phyloP scores from a whole-genome alignment of 768 basidiomycete genomes.

The Erythrobasidium yunnanense region DNA sequence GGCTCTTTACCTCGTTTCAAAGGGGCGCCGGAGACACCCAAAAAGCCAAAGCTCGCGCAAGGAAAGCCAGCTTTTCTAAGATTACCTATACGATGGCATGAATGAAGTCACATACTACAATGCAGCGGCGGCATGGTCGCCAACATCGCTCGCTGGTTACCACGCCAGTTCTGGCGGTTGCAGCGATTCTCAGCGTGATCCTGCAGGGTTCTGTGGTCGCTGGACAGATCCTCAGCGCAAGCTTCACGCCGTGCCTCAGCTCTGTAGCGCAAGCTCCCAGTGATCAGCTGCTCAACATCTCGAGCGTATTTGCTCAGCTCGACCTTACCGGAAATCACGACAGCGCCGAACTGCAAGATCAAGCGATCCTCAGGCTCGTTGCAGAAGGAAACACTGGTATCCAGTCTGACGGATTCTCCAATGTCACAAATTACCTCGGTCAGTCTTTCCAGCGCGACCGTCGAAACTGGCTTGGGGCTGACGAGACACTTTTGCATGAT shows the following conservation, averaged over 20 bases:
- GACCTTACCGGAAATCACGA: not conserved
- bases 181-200: too few species aligned
- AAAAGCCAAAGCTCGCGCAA: too few species aligned
- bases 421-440: slow-evolving; percentile 22
- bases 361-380: slow-evolving; percentile 17
- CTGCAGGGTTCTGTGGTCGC: too few species aligned
- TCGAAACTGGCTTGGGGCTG: not conserved
- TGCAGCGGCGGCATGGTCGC: too few species aligned
- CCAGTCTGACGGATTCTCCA: slow-evolving; percentile 11
- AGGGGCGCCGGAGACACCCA: too few species aligned
- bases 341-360: not conserved
- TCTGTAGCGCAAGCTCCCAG: not conserved
- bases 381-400: slow-evolving; percentile 3
- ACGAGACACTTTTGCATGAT: not conserved
- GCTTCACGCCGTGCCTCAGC: slow-evolving; percentile 5
- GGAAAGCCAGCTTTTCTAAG: too few species aligned
- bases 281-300: slow-evolving; percentile 13
- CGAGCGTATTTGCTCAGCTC: slow-evolving; percentile 14
- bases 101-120: too few species aligned
- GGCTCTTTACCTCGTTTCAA: too few species aligned
- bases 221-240: slow-evolving; percentile 8
- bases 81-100: too few species aligned
- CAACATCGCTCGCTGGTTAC: too few species aligned
- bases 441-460: not conserved
- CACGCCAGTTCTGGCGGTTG: too few species aligned